Evolutionary conservation across 257 asterid genomes (phyloP), one percentile per base, ranked within the genome.

Genomic region (Linaria vulgaris): DNA sequence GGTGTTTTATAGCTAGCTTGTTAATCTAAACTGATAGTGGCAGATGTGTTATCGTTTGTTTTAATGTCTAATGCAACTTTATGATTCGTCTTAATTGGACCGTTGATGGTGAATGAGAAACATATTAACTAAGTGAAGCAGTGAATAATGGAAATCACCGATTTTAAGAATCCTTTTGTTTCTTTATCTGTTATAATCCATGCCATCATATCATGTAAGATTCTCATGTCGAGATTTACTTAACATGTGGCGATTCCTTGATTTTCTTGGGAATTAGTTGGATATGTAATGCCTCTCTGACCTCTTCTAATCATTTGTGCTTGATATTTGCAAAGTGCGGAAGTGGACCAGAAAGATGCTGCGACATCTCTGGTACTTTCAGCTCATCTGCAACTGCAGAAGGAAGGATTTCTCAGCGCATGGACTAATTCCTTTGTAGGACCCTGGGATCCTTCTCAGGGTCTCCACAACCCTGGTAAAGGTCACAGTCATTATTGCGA

Each of bases 381-480:
- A 31, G 89, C 96, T 27, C 97, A 87, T 71, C 72, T 87, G 56
- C 96, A 83, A 79, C 82, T 94, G 80, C 99, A 90, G 79, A 84
- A 80, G 76, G 97, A 90, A 70, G 95, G 96, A 56, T 84, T 90
- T 78, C 95, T 94, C 72, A 87, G 97, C 64, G 59, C 97, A 51
- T 90, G 99, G 99, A 94, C 95, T 63, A 94, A 94, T 80, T 90
- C 94, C 56, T 94, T 94, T 77, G 96, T 94, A 43, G 97, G 97
- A 70, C 97, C 99, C 37, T 94, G 99, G 99, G 99, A 94, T 66
- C 99, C 99, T 74, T 94, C 99, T 44, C 99, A 90, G 87, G 99
- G 99, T 63, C 66, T 78, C 73, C 94, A 94, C 72, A 94, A 94
- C 79, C 99, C 99, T 76, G 97, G 99, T 94, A 87, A 78, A 19